Evolutionary conservation across 352 stramenopile species (phyloP), one percentile per base, ranked within the genome.

Genomic region (Phytopythium ostracodes): DNA sequence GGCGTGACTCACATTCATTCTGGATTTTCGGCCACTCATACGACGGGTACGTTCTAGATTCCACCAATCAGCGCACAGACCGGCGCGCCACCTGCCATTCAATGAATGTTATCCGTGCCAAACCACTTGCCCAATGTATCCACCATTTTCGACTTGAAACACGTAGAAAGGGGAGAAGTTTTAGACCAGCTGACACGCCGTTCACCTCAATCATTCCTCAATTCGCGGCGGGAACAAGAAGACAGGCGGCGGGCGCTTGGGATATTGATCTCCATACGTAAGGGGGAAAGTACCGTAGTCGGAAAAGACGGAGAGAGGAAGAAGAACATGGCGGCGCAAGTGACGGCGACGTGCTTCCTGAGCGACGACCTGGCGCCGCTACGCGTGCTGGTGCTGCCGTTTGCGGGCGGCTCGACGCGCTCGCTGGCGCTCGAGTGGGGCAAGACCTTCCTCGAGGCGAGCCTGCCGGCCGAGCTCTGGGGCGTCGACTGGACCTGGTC

Each of bases 401-500:
- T 83, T 64, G 80, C 80, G 10, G 80, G 79, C 24, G 76, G 80
- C 50, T 63, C 61, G 43, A 72, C 77, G 10, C 71, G 70, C 50
- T 52, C 77, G 59, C 67, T 90, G 43, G 70, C 62, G 47, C 70
- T 81, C 31, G 79, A 76, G 56, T 89, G 70, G 72, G 55, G 50
- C 56, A 75, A 78, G 60, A 74, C 60, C 53, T 79, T 86, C 58
- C 59, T 59, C 59, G 59, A 56, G 22, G 56, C 73, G 4, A 62
- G 65, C 15, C 56, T 86, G 15, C 53, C 29, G 43, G 73, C 84
- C 24, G 83, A 92, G 62, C 59, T 90, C 22, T 82, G 81, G 71
- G 81, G 77, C 51, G 66, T 90, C 31, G 80, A 92, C 72, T 92
- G 80, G 78, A 63, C 53, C 36, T 82, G 76, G 72, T 44, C 62